A percentile compares a stretch with the other conserved stretches of the same genome.
These are phyloP conservation scores for Neonectria magnoliae DNA, from an alignment of 2,329 filamentous ascomycete species.

Conservation along the genomic window DNA sequence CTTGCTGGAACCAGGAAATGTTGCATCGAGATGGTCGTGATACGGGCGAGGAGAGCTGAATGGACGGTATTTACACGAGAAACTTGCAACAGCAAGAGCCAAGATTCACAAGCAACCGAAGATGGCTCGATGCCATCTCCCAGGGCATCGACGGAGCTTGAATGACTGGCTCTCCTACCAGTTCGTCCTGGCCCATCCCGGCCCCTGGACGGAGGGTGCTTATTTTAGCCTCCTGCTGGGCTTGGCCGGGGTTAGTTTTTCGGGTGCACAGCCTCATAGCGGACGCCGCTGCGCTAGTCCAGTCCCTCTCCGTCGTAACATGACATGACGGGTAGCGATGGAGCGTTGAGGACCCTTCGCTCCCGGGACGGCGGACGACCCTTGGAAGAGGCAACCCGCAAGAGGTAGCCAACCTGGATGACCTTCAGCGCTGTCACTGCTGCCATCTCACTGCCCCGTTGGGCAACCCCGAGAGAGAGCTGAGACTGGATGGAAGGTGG, in stretches of 20 bases:
- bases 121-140: slow-evolving; percentile 16
- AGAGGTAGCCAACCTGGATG: neutral
- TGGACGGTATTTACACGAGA: slow-evolving; percentile 18
- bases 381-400: neutral
- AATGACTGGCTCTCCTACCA: slow-evolving; percentile 10
- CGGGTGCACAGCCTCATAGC: slow-evolving; percentile 28
- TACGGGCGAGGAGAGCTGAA: slow-evolving; percentile 2
- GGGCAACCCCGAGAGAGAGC: neutral
- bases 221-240: slow-evolving; percentile 21
- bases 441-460: neutral
- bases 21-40: neutral
- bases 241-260: slow-evolving; percentile 16
- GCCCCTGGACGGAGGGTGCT: slow-evolving; percentile 20
- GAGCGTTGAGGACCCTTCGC: neutral
- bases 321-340: slow-evolving; percentile 16
- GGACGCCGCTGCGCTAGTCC: slow-evolving; percentile 17
- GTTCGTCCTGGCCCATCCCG: slow-evolving; percentile 17
- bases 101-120: slow-evolving; percentile 6
- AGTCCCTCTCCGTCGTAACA: neutral
- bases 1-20: neutral
- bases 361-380: neutral
- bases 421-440: neutral
- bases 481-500: slow-evolving; percentile 1
- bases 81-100: neutral
- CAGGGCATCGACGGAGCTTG: slow-evolving; percentile 6